Percentiles rank a stretch among this genome's conserved stretches.
phyloP scores from a whole-genome alignment of 2,329 filamentous ascomycete species.

The Bipolaris sorokiniana region DNA sequence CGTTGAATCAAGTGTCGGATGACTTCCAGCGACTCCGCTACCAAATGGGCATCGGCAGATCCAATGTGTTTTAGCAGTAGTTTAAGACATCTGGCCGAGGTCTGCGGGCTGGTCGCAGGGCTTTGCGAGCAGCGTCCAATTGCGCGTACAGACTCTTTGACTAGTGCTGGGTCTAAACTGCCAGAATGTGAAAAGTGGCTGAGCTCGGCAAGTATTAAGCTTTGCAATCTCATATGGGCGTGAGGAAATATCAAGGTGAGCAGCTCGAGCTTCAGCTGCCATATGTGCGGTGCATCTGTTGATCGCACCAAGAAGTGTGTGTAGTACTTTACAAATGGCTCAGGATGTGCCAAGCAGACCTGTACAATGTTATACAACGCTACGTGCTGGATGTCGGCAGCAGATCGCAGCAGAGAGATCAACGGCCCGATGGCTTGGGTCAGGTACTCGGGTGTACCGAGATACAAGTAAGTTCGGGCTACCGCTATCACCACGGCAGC shows the following conservation, averaged over 20 bases:
- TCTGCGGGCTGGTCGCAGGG: slow-evolving; percentile 43
- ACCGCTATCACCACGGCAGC: slow-evolving; percentile 91
- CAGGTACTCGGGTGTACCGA: slow-evolving; percentile 80
- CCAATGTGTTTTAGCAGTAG: slow-evolving; percentile 87
- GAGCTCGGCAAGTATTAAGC: slow-evolving; percentile 86
- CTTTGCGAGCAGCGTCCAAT: slow-evolving; percentile 91
- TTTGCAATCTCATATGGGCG: slow-evolving; percentile 75
- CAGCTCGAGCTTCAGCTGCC: slow-evolving; percentile 90
- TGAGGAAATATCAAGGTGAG: slow-evolving; percentile 90
- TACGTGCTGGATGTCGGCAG: slow-evolving; percentile 86
- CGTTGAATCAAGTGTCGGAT: slow-evolving; percentile 96
- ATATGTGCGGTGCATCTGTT: slow-evolving; percentile 79
- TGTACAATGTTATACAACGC: slow-evolving; percentile 94
- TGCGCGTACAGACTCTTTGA: slow-evolving; percentile 87
- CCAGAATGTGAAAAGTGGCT: slow-evolving; percentile 96
- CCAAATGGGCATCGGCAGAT: slow-evolving; percentile 83
- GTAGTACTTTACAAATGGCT: slow-evolving; percentile 84
- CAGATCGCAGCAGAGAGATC: slow-evolving; percentile 81
- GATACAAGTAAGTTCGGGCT: slow-evolving; percentile 79
- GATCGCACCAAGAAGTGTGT: slow-evolving; percentile 87
- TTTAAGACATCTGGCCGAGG: slow-evolving; percentile 76
- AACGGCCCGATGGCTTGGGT: slow-evolving; percentile 79
- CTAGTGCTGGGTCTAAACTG: slow-evolving; percentile 73
- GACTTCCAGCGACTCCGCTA: slow-evolving; percentile 91
- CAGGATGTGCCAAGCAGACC: slow-evolving; percentile 78